Evolutionary conservation across 2,329 filamentous ascomycete species (phyloP).

Genomic region (Xylaria sp.): DNA sequence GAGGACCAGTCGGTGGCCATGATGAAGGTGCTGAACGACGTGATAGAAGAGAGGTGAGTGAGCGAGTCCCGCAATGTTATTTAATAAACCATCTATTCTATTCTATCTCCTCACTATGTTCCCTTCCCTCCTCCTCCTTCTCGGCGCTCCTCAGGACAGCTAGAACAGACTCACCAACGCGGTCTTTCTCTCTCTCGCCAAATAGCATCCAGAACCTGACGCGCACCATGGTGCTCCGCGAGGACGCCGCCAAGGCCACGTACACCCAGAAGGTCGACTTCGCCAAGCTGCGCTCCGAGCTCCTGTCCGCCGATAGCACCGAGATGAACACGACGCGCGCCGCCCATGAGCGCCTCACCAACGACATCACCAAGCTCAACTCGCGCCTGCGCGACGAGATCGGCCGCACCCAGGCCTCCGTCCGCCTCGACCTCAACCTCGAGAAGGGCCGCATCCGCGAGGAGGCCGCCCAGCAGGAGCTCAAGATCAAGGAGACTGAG

Average conservation of each 20-base stretch:
- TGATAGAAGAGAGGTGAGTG: constrained; percentile 87
- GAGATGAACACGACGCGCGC: constrained; percentile 89
- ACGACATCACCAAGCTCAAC: constrained; percentile 94
- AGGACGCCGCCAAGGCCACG: constrained; percentile 86
- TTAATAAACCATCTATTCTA: no score
- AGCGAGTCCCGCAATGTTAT: background rate
- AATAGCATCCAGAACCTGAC: constrained; percentile 93
- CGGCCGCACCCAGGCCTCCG: constrained; percentile 90
- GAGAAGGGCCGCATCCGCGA: constrained; percentile 97
- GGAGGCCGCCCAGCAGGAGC: constrained; percentile 94
- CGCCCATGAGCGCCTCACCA: constrained; percentile 90
- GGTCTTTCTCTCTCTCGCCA: background rate
- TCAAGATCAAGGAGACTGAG: constrained; percentile 99
- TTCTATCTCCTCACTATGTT: no score
- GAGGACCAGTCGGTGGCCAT: constrained; percentile 96
- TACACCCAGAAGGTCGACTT: constrained; percentile 96
- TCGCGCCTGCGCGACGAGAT: constrained; percentile 92
- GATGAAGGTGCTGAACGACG: constrained; percentile 97
- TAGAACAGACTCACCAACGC: constrained; percentile 1
- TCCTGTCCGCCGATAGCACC: constrained; percentile 90
- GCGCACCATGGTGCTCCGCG: constrained; percentile 95
- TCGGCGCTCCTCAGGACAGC: background rate
- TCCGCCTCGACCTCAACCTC: constrained; percentile 90
- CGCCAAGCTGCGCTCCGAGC: constrained; percentile 93
- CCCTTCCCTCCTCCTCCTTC: constrained; percentile 5